Evolutionary conservation across 176 grass and related monocot species (phyloP).

Genomic region (Musa schizocarpa): DNA sequence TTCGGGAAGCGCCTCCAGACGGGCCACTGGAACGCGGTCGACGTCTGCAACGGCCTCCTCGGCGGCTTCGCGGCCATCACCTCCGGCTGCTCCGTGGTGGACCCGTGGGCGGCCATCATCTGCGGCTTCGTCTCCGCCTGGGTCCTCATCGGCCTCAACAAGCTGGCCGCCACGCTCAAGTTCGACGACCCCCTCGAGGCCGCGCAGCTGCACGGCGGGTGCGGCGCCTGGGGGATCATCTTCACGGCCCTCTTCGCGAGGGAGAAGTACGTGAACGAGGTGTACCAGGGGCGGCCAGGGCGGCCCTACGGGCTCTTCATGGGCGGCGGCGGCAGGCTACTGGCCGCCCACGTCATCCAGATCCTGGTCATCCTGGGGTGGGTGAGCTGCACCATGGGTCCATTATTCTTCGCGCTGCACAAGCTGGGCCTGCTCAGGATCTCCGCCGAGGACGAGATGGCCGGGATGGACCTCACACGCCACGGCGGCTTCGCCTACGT

Average conservation of each 20-base stretch:
- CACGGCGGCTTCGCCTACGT: constrained; percentile 27
- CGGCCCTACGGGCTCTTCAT: constrained; percentile 37
- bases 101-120: constrained; percentile 33
- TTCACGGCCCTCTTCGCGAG: constrained; percentile 39
- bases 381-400: constrained; percentile 34
- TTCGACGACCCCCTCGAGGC: constrained; percentile 38
- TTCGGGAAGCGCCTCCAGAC: constrained; percentile 22
- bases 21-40: constrained; percentile 17
- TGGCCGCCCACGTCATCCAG: constrained; percentile 24
- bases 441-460: constrained; percentile 7
- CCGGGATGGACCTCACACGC: constrained; percentile 27
- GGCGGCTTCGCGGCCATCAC: constrained; percentile 40
- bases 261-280: constrained; percentile 34
- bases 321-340: constrained; percentile 31
- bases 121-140: constrained; percentile 27
- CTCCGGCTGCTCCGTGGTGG: constrained; percentile 31
- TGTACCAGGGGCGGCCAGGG: constrained; percentile 14
- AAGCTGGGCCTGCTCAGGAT: constrained; percentile 23
- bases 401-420: constrained; percentile 22
- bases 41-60: constrained; percentile 41
- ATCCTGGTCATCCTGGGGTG: constrained; percentile 29
- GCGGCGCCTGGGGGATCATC: constrained; percentile 35
- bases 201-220: constrained; percentile 33
- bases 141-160: constrained; percentile 31
- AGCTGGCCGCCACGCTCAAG: constrained; percentile 7